Conservation (phyloP, 2,329 filamentous ascomycete species). For the Amauroascus niger region DNA sequence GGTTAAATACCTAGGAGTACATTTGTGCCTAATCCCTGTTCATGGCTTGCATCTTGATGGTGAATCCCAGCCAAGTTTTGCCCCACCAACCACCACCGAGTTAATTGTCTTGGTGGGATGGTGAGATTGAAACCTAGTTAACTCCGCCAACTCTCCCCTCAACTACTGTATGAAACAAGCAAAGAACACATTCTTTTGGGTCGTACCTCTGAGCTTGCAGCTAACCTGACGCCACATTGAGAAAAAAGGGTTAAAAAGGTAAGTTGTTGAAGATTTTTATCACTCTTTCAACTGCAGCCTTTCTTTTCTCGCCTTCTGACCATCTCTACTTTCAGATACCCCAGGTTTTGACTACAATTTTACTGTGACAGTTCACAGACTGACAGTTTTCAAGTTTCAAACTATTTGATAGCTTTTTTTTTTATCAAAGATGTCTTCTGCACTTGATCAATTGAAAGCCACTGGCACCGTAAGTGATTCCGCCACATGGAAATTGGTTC, state of each 20-base stretch:
- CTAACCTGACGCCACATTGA: background rate
- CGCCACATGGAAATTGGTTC: constrained; percentile 12
- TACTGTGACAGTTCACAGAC: background rate
- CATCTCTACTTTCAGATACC: background rate
- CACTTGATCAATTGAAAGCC: constrained; percentile 95
- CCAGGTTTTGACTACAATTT: background rate
- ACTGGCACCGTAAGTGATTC: constrained; percentile 73
- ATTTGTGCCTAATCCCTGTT: background rate
- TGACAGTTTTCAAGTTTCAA: background rate
- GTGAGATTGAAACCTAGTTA: background rate
- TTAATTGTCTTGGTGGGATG: no score
- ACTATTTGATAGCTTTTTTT: background rate
- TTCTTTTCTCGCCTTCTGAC: background rate
- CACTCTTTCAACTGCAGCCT: background rate
- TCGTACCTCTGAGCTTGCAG: background rate
- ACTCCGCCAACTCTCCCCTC: background rate
- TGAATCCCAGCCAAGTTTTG: background rate
- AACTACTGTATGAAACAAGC: background rate
- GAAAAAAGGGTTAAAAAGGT: background rate
- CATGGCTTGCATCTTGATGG: background rate
- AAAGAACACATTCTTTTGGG: background rate
- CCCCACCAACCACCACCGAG: no score
- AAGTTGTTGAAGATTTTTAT: background rate
- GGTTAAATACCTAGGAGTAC: background rate
- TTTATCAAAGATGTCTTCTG: constrained; percentile 59